Base-by-base conservation (phyloP, 495 filamentous ascomycete species). In the Glarea lozoyensis region DNA sequence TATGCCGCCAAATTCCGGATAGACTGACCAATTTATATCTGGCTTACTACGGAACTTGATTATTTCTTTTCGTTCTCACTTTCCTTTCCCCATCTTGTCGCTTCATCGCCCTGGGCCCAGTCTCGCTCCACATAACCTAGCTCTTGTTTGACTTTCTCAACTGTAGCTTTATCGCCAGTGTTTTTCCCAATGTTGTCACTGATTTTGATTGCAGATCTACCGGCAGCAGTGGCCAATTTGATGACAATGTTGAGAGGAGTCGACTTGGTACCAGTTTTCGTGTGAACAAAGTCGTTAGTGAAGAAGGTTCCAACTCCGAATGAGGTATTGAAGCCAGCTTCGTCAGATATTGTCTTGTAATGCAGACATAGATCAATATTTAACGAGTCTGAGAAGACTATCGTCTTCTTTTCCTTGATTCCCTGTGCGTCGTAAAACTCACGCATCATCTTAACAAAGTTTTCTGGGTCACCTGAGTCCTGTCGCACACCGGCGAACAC, bases 101-200 rank as follows among this genome's bases (percentile, higher is more conserved):
- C 76, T 68, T 98, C 92, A 49, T 97, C 83, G 3, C 88, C 90
- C 10, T 76, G 75, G 23, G 71, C 70, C 89, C 90, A 97, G 1
- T 69, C 60, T 56, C 82, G 82, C 61, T 97, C 92, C 15, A 80
- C 64, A 49, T 98, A 98, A 0, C 88, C 87, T 10, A 98, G 63
- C 42, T 76, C 67, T 53, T 75, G 66, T 76, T 98, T 98, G 27
- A 96, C 90, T 52, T 79, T 72, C 41, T 76, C 72, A 2, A 98
- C 84, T 9, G 79, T 88, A 21, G 65, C 69, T 53, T 75, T 73
- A 52, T 95, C 86, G 10, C 92, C 92, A 0, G 88, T 97, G 48
- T 97, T 97, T 71, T 98, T 98, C 31, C 88, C 88, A 54, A 86
- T 73, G 57, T 97, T 95, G 58, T 98, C 92, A 51, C 90, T 96